These are phyloP conservation scores for Tetraselmis chui DNA, from an alignment of 139 green algal genomes.

Conservation along the genomic window DNA sequence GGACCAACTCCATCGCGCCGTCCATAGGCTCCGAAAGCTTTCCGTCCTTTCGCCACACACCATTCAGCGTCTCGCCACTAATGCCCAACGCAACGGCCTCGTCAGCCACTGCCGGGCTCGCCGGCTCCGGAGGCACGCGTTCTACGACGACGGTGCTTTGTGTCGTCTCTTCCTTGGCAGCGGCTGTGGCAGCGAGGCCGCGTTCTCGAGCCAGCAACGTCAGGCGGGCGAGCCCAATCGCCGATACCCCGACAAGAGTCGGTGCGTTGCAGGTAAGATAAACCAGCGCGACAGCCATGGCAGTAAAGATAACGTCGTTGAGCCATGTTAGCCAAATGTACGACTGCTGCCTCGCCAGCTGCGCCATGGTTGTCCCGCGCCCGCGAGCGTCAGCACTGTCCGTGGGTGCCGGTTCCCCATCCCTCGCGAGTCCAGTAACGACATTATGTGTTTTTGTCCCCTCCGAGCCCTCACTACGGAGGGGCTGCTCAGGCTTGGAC, in stretches of 20 bases:
- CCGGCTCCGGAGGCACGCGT: not conserved
- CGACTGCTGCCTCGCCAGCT: not conserved
- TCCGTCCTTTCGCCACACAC: not conserved
- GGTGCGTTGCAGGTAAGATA: not conserved
- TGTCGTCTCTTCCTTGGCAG: not conserved
- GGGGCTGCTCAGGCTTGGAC: too few species aligned
- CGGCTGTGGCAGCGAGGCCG: not conserved
- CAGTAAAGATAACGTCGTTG: not conserved
- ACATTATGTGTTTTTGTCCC: too few species aligned
- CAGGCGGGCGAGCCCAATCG: not conserved
- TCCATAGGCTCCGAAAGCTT: not conserved
- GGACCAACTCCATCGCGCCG: not conserved
- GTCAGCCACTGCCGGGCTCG: too few species aligned
- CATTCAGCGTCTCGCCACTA: not conserved
- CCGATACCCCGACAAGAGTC: not conserved
- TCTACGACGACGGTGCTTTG: not conserved
- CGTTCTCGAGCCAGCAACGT: not conserved
- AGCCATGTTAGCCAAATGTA: not conserved
- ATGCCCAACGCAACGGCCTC: not conserved
- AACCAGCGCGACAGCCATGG: not conserved
- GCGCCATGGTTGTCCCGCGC: not conserved
- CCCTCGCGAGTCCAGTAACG: too few species aligned
- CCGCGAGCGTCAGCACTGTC: too few species aligned
- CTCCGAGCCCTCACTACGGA: too few species aligned
- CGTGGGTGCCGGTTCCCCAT: too few species aligned